A percentile compares a stretch with the other conserved stretches of the same genome.
phyloP scores from a whole-genome alignment of 1,284 basidiomycete species.

The Ganoderma lucidum region DNA sequence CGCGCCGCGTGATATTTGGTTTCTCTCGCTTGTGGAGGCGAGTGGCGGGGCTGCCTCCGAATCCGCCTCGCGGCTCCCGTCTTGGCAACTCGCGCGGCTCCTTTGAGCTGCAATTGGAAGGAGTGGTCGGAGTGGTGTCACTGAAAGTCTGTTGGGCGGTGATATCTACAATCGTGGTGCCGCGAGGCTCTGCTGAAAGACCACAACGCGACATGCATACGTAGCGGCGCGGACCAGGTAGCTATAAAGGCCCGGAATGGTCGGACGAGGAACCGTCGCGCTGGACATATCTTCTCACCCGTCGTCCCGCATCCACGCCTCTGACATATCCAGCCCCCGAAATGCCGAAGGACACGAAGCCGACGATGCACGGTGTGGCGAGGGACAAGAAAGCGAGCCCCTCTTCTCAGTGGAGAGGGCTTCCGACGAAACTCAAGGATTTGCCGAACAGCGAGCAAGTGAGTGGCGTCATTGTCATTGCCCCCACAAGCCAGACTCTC shows the following conservation, averaged over 20 bases:
- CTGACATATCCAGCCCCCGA: background rate
- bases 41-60: background rate
- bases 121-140: background rate
- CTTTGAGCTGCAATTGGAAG: conserved; percentile 6
- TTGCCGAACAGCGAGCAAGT: conserved; percentile 1
- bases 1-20: conserved; percentile 13
- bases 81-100: conserved; percentile 2
- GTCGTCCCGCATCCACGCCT: background rate
- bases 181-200: conserved; percentile 4
- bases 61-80: background rate
- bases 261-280: no score
- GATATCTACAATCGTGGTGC: conserved; percentile 7
- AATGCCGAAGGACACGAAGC: background rate
- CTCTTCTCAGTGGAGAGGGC: background rate
- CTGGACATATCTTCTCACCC: background rate
- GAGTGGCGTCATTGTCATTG: background rate
- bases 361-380: background rate
- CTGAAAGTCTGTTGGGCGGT: conserved; percentile 3
- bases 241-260: conserved; percentile 1
- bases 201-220: background rate
- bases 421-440: background rate
- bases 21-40: conserved; percentile 3
- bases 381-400: background rate
- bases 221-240: background rate
- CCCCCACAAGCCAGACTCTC: background rate